These are phyloP conservation scores for Diddensiella transvaalensis DNA, from an alignment of 805 yeast species.

Conservation along the genomic window DNA sequence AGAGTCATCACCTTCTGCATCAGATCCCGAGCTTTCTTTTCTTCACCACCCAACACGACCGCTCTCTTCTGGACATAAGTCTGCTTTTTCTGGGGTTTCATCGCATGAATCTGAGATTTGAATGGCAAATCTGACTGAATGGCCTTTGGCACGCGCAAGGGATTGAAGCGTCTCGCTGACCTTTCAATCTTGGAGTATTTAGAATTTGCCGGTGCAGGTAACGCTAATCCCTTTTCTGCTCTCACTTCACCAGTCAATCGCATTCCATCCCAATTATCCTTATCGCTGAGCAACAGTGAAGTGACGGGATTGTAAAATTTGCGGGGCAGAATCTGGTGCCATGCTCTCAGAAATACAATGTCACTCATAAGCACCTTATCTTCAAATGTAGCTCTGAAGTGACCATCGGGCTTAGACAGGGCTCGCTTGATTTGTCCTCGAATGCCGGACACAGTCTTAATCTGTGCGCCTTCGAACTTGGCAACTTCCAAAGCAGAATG, in stretches of 20 bases:
- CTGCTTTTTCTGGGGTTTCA: conserved; percentile 76
- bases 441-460: conserved; percentile 94
- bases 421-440: conserved; percentile 98
- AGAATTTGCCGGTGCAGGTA: conserved; percentile 56
- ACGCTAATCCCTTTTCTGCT: conserved; percentile 62
- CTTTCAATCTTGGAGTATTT: conserved; percentile 74
- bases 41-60: conserved; percentile 87
- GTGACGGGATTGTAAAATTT: conserved; percentile 95
- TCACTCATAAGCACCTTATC: conserved; percentile 85
- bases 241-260: conserved; percentile 91
- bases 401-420: conserved; percentile 88
- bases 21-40: conserved; percentile 86
- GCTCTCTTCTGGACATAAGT: conserved; percentile 89
- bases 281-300: conserved; percentile 71
- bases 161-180: conserved; percentile 77
- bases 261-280: conserved; percentile 94
- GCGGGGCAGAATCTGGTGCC: conserved; percentile 93
- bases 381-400: conserved; percentile 94
- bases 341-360: conserved; percentile 82
- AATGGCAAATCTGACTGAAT: conserved; percentile 79
- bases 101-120: conserved; percentile 81
- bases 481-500: conserved; percentile 90
- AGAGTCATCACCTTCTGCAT: conserved; percentile 84
- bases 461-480: conserved; percentile 95
- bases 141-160: conserved; percentile 79